Conservation (phyloP, 2,329 filamentous ascomycete species). For the Lachnellula subtilissima region DNA sequence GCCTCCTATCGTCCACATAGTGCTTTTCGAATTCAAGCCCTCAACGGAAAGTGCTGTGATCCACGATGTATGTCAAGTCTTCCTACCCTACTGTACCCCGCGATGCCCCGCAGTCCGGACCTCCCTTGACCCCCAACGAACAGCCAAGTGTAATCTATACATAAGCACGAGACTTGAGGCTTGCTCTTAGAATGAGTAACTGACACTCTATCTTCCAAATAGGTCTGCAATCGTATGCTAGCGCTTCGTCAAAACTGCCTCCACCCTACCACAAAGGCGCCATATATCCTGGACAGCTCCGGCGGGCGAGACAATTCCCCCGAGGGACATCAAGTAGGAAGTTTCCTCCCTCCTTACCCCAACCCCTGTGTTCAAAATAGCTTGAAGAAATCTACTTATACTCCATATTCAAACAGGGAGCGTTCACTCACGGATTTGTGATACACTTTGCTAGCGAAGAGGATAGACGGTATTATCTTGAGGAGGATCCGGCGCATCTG, state of each 20-base stretch:
- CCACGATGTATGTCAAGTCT: conserved; percentile 44
- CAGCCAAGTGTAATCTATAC: neutral
- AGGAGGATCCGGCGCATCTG: conserved; percentile 58
- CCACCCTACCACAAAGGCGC: conserved; percentile 51
- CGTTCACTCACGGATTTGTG: conserved; percentile 65
- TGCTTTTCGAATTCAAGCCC: conserved; percentile 62
- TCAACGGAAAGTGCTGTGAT: conserved; percentile 44
- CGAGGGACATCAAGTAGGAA: conserved; percentile 53
- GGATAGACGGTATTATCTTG: conserved; percentile 65
- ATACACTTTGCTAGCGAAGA: conserved; percentile 58
- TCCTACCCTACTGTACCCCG: conserved; percentile 1
- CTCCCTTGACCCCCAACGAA: neutral
- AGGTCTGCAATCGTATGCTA: conserved; percentile 55
- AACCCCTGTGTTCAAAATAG: neutral
- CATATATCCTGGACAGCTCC: conserved; percentile 54
- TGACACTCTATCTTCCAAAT: neutral
- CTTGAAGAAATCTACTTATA: neutral
- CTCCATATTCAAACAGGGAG: conserved; percentile 41
- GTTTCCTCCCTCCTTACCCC: neutral
- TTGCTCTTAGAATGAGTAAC: neutral
- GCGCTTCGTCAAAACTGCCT: conserved; percentile 53
- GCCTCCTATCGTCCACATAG: conserved; percentile 59
- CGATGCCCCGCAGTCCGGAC: neutral
- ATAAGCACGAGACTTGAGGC: too few species aligned
- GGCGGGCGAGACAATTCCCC: conserved; percentile 59